Evolutionary conservation across 495 filamentous ascomycete species (phyloP).

Genomic region (Cairneyella variabilis): DNA sequence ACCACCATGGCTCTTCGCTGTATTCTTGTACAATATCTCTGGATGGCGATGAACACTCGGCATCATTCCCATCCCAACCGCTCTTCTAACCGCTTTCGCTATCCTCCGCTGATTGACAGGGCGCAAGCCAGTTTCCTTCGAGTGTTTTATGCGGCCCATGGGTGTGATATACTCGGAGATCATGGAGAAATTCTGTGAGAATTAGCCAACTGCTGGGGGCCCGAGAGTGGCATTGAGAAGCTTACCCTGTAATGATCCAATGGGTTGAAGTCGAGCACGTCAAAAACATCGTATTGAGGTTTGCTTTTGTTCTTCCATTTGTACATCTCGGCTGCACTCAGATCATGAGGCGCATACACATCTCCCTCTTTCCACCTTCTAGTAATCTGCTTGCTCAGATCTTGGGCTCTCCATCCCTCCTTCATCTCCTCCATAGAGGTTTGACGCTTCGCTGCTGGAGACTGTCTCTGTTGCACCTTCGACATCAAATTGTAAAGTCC

Average conservation of each 20-base stretch:
- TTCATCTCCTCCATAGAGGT: too few relatives aligned
- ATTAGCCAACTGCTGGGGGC: not conserved
- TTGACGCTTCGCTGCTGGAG: too few relatives aligned
- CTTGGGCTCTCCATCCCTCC: slow-evolving; percentile 19
- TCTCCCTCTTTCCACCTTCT: slow-evolving; percentile 71
- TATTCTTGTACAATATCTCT: slow-evolving; percentile 59
- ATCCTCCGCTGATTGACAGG: slow-evolving; percentile 89
- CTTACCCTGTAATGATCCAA: slow-evolving; percentile 79
- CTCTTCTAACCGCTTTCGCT: slow-evolving; percentile 84
- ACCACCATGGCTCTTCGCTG: too few relatives aligned
- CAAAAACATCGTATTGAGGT: slow-evolving; percentile 65
- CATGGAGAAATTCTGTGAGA: slow-evolving; percentile 78
- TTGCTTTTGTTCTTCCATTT: slow-evolving; percentile 55
- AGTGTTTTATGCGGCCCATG: slow-evolving; percentile 80
- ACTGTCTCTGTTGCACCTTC: too few relatives aligned
- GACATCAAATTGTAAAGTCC: too few relatives aligned
- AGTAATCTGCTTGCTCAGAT: slow-evolving; percentile 32
- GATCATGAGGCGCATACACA: slow-evolving; percentile 86
- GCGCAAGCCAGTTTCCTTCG: slow-evolving; percentile 69
- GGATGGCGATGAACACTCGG: slow-evolving; percentile 90
- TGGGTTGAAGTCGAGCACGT: slow-evolving; percentile 76
- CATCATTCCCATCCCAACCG: slow-evolving; percentile 86
- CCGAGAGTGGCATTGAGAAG: slow-evolving; percentile 1
- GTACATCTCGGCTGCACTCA: slow-evolving; percentile 67
- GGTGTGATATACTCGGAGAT: slow-evolving; percentile 84